Base-by-base conservation (phyloP, 140 eudicot genomes). In the Senecio squalidus region DNA sequence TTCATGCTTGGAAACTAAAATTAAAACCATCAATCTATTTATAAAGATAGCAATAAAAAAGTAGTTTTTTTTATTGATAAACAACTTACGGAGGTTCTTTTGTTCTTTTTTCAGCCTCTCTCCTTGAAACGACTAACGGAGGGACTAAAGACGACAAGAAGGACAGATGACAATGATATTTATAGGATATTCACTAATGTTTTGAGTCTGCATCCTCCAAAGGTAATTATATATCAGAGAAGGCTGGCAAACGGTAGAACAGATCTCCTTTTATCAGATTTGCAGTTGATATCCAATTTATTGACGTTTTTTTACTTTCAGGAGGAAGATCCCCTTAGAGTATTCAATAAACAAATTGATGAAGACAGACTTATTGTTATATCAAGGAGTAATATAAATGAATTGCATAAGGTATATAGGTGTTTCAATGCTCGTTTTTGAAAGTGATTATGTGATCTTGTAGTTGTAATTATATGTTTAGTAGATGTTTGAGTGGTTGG, bases 321-420 rank as follows among this genome's bases (percentile, higher is more conserved):
- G 99, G 99, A 93, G 76, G 99, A 93, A 62, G 99, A 93, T 50
- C 77, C 76, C 28, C 91, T 84, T 66, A 76, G 62, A 70, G 80
- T 79, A 63, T 88, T 93, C 40, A 84, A 80, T 71, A 88, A 93
- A 72, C 99, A 93, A 79, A 75, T 93, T 62, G 94, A 93, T 60
- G 99, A 88, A 80, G 99, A 93, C 75, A 82, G 90, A 70, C 77
- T 79, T 68, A 88, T 93, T 60, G 90, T 88, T 45, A 84, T 88
- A 65, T 77, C 99, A 23, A 78, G 99, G 53, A 93, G 90, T 78
- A 93, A 93, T 79, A 67, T 93, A 66, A 70, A 62, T 76, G 96
- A 88, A 63, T 60, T 88, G 50, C 84, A 84, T 34, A 93, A 88
- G 99, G 99, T 92, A 78, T 36, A 51, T 40, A 56, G 0, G 49